phyloP scores from a whole-genome alignment of 768 basidiomycete genomes.

The Termitomyces sp. region DNA sequence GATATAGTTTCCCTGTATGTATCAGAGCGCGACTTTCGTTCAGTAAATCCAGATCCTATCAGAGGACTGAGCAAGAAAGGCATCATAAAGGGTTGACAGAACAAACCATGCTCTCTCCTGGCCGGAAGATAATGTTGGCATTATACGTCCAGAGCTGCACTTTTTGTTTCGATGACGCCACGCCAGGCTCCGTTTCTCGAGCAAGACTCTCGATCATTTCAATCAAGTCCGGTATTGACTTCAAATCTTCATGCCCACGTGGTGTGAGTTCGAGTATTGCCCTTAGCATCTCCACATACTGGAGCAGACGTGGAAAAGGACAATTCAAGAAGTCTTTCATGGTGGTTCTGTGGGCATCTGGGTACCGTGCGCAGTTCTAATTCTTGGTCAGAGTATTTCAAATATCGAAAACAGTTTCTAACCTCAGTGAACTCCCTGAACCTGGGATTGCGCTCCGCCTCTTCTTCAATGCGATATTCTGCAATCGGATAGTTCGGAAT shows the following conservation, averaged over 20 bases:
- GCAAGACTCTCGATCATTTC: constrained; percentile 84
- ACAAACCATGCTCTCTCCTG: constrained; percentile 64
- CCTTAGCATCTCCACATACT: constrained; percentile 83
- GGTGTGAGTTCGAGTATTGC: constrained; percentile 78
- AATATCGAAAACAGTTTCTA: constrained; percentile 4
- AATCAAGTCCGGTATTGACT: constrained; percentile 81
- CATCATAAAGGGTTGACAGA: not conserved
- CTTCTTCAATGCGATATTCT: constrained; percentile 82
- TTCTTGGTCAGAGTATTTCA: not conserved
- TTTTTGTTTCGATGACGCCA: constrained; percentile 80
- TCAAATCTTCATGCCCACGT: constrained; percentile 70
- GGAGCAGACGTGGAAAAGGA: constrained; percentile 82
- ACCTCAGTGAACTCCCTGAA: constrained; percentile 85
- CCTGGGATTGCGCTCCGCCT: constrained; percentile 71
- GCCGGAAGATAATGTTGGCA: constrained; percentile 71
- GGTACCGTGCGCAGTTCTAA: constrained; percentile 52
- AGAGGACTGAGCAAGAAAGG: not conserved
- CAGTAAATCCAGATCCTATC: constrained; percentile 81
- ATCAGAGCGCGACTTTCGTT: constrained; percentile 83
- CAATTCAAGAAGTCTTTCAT: constrained; percentile 92
- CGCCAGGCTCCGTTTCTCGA: constrained; percentile 85
- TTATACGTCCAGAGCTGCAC: constrained; percentile 88
- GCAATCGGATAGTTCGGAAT: constrained; percentile 92
- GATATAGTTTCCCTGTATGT: constrained; percentile 73
- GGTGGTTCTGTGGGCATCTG: constrained; percentile 76